phyloP scores from a whole-genome alignment of 805 yeast genomes.

The Suhomyces prunicola region DNA sequence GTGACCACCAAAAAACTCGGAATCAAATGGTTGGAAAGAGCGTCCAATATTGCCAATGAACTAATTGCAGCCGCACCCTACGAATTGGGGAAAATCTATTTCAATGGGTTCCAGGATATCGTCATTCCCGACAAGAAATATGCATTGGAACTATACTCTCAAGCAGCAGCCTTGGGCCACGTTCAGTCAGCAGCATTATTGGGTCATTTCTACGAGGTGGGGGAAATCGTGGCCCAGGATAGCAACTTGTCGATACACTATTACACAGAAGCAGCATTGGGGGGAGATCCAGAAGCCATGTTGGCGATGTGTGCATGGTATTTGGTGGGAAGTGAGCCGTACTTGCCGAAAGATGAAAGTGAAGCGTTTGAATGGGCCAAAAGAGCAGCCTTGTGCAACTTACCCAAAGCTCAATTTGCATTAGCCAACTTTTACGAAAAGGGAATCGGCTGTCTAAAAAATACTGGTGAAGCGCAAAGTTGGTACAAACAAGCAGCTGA shows the following conservation, averaged over 20 bases:
- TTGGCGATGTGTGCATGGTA: conserved; percentile 96
- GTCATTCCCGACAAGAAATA: conserved; percentile 79
- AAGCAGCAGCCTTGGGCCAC: conserved; percentile 87
- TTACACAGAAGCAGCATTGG: conserved; percentile 84
- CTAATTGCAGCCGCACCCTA: conserved; percentile 90
- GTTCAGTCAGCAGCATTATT: conserved; percentile 73
- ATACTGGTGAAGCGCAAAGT: conserved; percentile 53
- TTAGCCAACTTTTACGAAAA: conserved; percentile 79
- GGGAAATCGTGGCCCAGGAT: conserved; percentile 72
- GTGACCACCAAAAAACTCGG: conserved; percentile 77
- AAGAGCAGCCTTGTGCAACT: conserved; percentile 73
- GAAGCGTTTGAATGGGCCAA: conserved; percentile 96
- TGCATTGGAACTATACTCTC: conserved; percentile 80
- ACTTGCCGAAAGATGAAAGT: conserved; percentile 66
- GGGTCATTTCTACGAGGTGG: conserved; percentile 83
- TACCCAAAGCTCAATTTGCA: conserved; percentile 81
- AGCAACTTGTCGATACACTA: conserved; percentile 85
- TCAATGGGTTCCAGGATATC: conserved; percentile 80
- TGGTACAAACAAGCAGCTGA: conserved; percentile 80
- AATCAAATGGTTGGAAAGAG: conserved; percentile 88
- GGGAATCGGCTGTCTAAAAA: conserved; percentile 79
- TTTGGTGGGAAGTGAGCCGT: conserved; percentile 85
- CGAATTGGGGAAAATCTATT: conserved; percentile 83
- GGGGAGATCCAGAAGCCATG: conserved; percentile 88
- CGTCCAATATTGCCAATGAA: conserved; percentile 79